Evolutionary conservation across 2,329 filamentous ascomycete species (phyloP).

Genomic region (Trichoderma endophyticum): DNA sequence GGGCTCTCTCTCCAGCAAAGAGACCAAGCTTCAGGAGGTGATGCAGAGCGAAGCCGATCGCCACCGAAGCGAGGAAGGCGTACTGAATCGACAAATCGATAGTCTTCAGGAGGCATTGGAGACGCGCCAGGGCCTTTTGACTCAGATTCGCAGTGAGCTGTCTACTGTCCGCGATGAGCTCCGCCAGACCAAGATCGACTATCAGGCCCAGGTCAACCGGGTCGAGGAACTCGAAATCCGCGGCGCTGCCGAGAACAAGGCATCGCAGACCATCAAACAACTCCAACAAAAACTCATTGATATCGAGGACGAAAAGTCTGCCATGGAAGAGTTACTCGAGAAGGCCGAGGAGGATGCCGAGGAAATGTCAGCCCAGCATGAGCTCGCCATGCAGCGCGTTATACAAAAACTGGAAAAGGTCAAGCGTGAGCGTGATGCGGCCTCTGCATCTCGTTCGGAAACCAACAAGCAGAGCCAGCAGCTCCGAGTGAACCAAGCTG

Average conservation of each 20-base stretch:
- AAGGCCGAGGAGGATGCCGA: conserved; percentile 51
- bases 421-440: conserved; percentile 44
- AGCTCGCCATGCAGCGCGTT: conserved; percentile 42
- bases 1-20: conserved; percentile 64
- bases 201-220: conserved; percentile 62
- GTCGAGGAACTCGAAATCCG: conserved; percentile 68
- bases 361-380: conserved; percentile 44
- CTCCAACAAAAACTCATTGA: conserved; percentile 55
- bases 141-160: conserved; percentile 63
- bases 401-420: conserved; percentile 51
- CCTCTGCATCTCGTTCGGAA: conserved; percentile 36
- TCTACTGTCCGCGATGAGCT: conserved; percentile 66
- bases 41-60: conserved; percentile 69
- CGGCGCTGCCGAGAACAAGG: conserved; percentile 45
- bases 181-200: conserved; percentile 62
- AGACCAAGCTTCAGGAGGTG: conserved; percentile 63
- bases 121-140: conserved; percentile 61
- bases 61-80: conserved; percentile 67
- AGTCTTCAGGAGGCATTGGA: conserved; percentile 70
- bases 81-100: conserved; percentile 69
- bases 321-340: conserved; percentile 56
- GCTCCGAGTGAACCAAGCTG: conserved; percentile 60
- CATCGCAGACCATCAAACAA: conserved; percentile 41
- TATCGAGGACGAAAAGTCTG: conserved; percentile 44
- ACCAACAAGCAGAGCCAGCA: conserved; percentile 55